Base-by-base conservation (phyloP, 2,329 filamentous ascomycete genomes). In the Colletotrichum somersetense region DNA sequence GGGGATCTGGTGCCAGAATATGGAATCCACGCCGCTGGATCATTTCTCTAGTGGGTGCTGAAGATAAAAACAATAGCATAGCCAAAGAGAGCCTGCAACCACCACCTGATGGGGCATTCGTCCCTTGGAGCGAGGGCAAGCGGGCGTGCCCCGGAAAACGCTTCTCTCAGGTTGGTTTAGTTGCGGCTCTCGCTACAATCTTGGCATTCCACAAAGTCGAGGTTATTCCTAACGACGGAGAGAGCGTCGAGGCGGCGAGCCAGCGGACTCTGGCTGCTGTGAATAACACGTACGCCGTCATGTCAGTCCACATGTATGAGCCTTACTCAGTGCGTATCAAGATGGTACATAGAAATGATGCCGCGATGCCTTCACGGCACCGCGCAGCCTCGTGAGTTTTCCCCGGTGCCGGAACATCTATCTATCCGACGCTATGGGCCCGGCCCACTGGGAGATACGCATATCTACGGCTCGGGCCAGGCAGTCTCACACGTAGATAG, bases 121-220 rank as follows among this genome's bases (percentile, higher is more conserved):
- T 42, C 20, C 56, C 56, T 20, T 58, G 56, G 35, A 58, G 56
- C 56, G 56, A 58, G 33, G 56, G 56, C 18, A 58, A 58, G 35
- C 56, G 35, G 2, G 33, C 35, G 16, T 58, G 56, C n/a, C 56
- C 56, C 2, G 56, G 56, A 18, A 58, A 58, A n/a, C 33, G 56
- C 14, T 58, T 58, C 56, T 58, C 56, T 23, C 56, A 58, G 56
- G 56, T 58, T 12, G 35, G 56, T 7, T 58, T 58, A n/a, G 56
- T 58, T 16, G 56, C 56, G 35, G 56, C 56, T n/a, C 56, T 58
- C 23, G 33, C 56, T 33, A 42, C 56, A 35, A 33, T 58, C 14
- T n/a, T 58, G 20, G 35, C 14, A 5, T 38, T 23, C 18, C 56
- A 58, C 12, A 58, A 35, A 42, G 30, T 58, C 11, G 56, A 58